Base-by-base conservation (phyloP, 2,329 filamentous ascomycete genomes). In the Spiromastix sp. region DNA sequence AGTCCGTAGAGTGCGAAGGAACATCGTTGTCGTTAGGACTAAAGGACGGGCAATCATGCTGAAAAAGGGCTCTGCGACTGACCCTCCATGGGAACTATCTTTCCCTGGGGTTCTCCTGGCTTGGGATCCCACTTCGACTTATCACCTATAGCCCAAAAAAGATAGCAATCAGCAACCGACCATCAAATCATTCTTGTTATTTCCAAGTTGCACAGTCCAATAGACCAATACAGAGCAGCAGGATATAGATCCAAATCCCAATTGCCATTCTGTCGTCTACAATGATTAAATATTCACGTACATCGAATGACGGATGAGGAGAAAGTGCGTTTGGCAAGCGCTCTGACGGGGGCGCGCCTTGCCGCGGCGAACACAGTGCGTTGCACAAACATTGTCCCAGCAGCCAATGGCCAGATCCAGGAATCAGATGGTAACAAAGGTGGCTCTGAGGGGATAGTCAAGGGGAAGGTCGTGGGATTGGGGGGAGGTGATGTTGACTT, bases 41-140 rank as follows among this genome's bases (percentile, higher is more conserved):
- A 24, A 24, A 24, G n/a, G n/a, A n/a, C n/a, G n/a, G n/a, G 21
- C 21, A 24, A 24, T 7, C 7, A 24, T n/a, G 21, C 7, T n/a
- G 21, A 24, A n/a, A 33, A 43, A 43, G 47, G 25, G 22, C 34
- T 34, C 24, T 32, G 36, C 31, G 40, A 57, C 61, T 47, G 49
- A 66, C 63, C 62, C 33, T 66, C 60, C 45, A 61, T 64, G 37
- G 61, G 48, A 42, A 64, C 46, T 43, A 64, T 50, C 53, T 66
- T 65, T 50, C 56, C 59, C 38, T 59, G 52, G 25, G 57, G 45
- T 24, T 54, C 47, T 21, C 44, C 48, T n/a, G 51, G 48, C 54
- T 64, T 59, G 25, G 51, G 48, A 43, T 59, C 52, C 42, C 46
- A 63, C 54, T 63, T 64, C 41, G 51, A 44, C 44, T 13, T 30